A percentile compares a stretch with the other conserved stretches of the same genome.
Evolutionary conservation across 2,329 filamentous ascomycete genomes (phyloP).

Genomic region (Stagonosporopsis vannaccii): DNA sequence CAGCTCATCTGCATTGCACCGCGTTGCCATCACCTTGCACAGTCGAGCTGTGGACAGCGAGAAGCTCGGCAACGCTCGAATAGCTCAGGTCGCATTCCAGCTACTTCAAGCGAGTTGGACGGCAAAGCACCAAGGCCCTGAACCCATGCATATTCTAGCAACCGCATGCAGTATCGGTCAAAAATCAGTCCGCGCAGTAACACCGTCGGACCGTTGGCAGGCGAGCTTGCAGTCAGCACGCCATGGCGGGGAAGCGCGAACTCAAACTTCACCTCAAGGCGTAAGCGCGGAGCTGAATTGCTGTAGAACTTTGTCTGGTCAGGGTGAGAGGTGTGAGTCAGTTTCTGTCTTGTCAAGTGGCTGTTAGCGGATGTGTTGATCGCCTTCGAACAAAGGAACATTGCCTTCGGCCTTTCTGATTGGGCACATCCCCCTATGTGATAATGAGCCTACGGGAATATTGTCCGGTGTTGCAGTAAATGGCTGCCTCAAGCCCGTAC

Average conservation of each 20-base stretch:
- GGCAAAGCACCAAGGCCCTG: background rate
- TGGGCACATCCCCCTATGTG: background rate
- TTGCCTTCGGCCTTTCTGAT: background rate
- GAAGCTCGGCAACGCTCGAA: background rate
- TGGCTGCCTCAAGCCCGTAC: background rate
- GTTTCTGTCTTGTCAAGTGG: background rate
- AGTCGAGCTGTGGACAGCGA: background rate
- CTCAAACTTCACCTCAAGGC: background rate
- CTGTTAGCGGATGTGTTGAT: slow-evolving; percentile 2
- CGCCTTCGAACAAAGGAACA: background rate
- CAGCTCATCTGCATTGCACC: background rate
- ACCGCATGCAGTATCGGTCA: slow-evolving; percentile 4
- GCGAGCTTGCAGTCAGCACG: slow-evolving; percentile 2
- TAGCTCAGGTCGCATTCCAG: background rate
- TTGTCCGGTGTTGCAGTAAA: background rate
- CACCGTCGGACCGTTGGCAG: slow-evolving; percentile 1
- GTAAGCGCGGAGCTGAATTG: slow-evolving; percentile 4
- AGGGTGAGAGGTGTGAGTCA: slow-evolving; percentile 1
- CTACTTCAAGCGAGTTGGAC: background rate
- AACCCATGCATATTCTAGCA: background rate
- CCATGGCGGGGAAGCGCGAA: slow-evolving; percentile 16
- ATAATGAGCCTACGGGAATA: background rate
- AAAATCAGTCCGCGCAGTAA: background rate
- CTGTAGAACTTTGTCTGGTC: background rate
- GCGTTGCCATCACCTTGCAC: background rate